These are phyloP conservation scores for Schizosaccharomyces japonicus DNA, from an alignment of 805 yeast species.

Conservation along the genomic window DNA sequence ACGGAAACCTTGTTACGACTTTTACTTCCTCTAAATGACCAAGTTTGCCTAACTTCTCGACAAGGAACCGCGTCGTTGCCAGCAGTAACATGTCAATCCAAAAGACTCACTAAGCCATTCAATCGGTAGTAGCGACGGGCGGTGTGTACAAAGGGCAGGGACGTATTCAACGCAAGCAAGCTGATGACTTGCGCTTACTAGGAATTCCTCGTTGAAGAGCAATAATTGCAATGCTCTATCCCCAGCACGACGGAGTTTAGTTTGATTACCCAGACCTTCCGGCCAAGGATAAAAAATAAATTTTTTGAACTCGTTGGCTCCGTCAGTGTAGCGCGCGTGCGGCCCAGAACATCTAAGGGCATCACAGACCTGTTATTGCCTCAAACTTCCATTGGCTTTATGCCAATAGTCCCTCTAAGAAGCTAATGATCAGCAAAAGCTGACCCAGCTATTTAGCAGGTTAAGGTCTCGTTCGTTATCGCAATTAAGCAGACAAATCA, in stretches of 20 bases:
- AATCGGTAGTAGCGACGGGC: conserved; percentile 26
- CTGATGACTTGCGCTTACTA: conserved; percentile 25
- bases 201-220: conserved; percentile 27
- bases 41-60: conserved; percentile 18
- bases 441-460: conserved; percentile 24
- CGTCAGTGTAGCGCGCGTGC: conserved; percentile 27
- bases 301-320: conserved; percentile 20
- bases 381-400: conserved; percentile 22
- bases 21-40: conserved; percentile 25
- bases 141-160: conserved; percentile 24
- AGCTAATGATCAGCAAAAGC: conserved; percentile 14
- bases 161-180: conserved; percentile 25
- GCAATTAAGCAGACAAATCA: conserved; percentile 25
- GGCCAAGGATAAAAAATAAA: conserved; percentile 15
- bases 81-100: conserved; percentile 19
- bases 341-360: conserved; percentile 27
- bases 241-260: conserved; percentile 20
- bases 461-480: conserved; percentile 27
- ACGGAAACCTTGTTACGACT: conserved; percentile 25
- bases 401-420: conserved; percentile 19
- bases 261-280: conserved; percentile 22
- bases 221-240: conserved; percentile 23
- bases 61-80: conserved; percentile 13
- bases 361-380: conserved; percentile 26
- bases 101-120: conserved; percentile 24